Percentiles rank a stretch among this genome's conserved stretches.
These are phyloP conservation scores for Heliocybe sulcata DNA, from an alignment of 1,284 basidiomycete genomes.

Conservation along the genomic window DNA sequence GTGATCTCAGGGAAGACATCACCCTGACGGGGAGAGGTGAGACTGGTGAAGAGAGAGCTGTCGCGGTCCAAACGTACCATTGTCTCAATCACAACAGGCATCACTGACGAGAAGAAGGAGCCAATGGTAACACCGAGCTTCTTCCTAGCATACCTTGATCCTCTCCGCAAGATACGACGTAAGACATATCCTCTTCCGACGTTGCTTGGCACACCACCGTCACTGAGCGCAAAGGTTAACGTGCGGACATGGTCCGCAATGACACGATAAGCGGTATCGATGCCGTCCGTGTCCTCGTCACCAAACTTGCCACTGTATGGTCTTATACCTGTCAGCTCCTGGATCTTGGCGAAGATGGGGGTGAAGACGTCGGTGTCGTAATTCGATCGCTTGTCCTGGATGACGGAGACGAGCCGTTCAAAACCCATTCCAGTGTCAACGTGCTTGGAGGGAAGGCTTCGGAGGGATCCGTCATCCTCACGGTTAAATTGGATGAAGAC, in stretches of 20 bases:
- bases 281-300: conserved; percentile 87
- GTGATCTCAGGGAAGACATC: conserved; percentile 91
- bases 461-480: conserved; percentile 81
- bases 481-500: conserved; percentile 99
- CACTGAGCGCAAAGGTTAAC: conserved; percentile 91
- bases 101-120: conserved; percentile 89
- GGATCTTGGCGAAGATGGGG: conserved; percentile 86
- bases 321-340: conserved; percentile 84
- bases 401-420: conserved; percentile 91
- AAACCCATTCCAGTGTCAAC: conserved; percentile 99
- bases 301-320: conserved; percentile 90
- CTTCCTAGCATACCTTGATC: conserved; percentile 91
- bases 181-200: conserved; percentile 96
- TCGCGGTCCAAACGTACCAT: conserved; percentile 48
- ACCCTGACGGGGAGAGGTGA: conserved; percentile 42
- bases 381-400: conserved; percentile 91
- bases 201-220: conserved; percentile 95
- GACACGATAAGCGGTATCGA: conserved; percentile 97
- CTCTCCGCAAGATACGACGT: conserved; percentile 85
- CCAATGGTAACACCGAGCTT: conserved; percentile 95
- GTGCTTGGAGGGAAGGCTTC: conserved; percentile 84
- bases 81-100: conserved; percentile 85
- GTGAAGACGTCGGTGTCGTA: conserved; percentile 97
- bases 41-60: neutral
- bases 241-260: conserved; percentile 97